Base-by-base conservation (phyloP, 441 rosid species). In the Raphanus hybrid region DNA sequence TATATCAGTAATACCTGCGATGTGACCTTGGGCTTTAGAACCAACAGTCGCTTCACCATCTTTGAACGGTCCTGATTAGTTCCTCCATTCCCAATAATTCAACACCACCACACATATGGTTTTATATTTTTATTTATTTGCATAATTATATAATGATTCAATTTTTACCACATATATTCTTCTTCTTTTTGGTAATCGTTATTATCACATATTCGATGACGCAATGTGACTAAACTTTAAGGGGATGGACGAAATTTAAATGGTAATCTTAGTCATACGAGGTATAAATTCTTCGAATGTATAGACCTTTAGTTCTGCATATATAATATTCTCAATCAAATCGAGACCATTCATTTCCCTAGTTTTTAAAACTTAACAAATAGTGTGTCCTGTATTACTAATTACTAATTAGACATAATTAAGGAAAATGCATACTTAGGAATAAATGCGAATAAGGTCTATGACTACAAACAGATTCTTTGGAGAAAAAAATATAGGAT, bases 31-130 rank as follows among this genome's bases (percentile, higher is more conserved):
- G 16, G 9, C 61, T 74, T 78, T 73, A 73, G 75, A 78, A 78
- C 74, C 74, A 78, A 78, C 74, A 73, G 81, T 78, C 65, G 20
- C 14, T 74, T 78, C 67, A 41, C 66, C 58, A 63, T 73, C 48
- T 62, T 61, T 68, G 26, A 60, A 78, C 50, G 78, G 78, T 73
- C 73, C 43, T 71, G 45, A 66, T 77, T 55, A 54, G 26, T 54
- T 54, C 23, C 59, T 16, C 59, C 23, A 54, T 4, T 16, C 26
- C 10, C 59, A 16, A 7, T 8, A 54, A 54, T 54, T 10, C 59
- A 54, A 16, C 23, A 70, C 15, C 45, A 64, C 60, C 29, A 65
- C 58, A 71, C 54, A 61, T 20, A 55, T 14, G 14, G 60, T 18
- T 55, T 18, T 55, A 18, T 18, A 15, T 54, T 54, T 52, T 6